Evolutionary conservation across 805 yeast genomes (phyloP), one percentile per base, ranked within the genome.

Genomic region (Barnettozyma sp.): DNA sequence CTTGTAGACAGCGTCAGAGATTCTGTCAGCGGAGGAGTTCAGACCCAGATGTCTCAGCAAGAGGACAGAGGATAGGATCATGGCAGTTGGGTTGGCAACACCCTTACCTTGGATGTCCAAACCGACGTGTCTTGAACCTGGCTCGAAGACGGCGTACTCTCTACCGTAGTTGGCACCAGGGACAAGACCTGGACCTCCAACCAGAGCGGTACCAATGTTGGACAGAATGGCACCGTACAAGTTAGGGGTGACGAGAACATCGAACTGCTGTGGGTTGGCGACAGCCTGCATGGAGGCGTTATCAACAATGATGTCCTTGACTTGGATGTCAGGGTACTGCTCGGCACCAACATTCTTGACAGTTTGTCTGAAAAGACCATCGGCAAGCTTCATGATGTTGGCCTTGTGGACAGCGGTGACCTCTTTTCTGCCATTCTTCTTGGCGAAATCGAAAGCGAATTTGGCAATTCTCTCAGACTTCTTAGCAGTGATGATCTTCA

Each of bases 241-340:
- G 74, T 92, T 88, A 52, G 98, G 98, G 48, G 97, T 86, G 46
- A 92, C 97, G 68, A 90, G 74, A 39, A 92, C 97, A 62, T 92
- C 97, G 58, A 90, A 90, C 71, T 90, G 97, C 66, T 90, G 95
- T 52, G 97, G 97, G 66, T 82, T 75, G 41, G 97, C 88, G 46
- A 90, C 98, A 41, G 97, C 96, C 72, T 90, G 97, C 98, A 90
- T 92, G 43, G 97, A 86, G 44, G 97, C 97, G 62, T 90, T 90
- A 68, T 90, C 98, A 53, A 90, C 97, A 67, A 90, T 92, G 77
- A 92, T 84, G 65, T 88, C 95, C 63, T 78, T 80, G 52, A 80
- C 85, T 44, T 71, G 73, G 48, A 90, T 75, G 41, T 79, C 81
- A 48, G 94, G 94, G 68, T 83, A 83, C 65, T 82, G 90, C 54